Base-by-base conservation (phyloP, 106 monocot genomes). In the Cymbidium sinense region DNA sequence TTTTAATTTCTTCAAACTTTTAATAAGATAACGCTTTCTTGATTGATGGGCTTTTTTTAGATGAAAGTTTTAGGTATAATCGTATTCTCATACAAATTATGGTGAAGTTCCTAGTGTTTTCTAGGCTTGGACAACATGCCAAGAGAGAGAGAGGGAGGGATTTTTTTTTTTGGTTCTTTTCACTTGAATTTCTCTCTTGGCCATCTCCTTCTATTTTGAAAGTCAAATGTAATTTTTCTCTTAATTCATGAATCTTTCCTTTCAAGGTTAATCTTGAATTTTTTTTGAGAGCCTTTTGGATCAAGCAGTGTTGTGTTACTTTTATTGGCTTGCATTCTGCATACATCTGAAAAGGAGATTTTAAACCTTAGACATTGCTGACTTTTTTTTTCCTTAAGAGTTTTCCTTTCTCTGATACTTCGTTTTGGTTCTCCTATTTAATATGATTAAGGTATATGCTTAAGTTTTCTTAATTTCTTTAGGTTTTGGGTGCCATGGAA, bases 401-500 rank as follows among this genome's bases (percentile, higher is more conserved):
- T 58, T 23, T 58, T 67, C 10, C 67, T 4, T 25, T 67, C 17
- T 73, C 23, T 73, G 73, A 13, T 23, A 39, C 20, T 25, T 73
- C 8, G 2, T 70, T 5, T 36, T 71, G 4, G 20, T 36, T n/a
- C 34, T 71, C n/a, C 37, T 27, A 43, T 44, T 43, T 74, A 74
- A 47, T 74, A 18, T 55, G 31, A 12, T 27, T 28, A 27, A 12
- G 18, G 19, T 10, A 33, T 23, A 70, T 36, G 64, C 50, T 74
- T 70, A 44, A 31, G 11, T 58, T n/a, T 44, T 31, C 34, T 37
- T 15, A 41, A 37, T 25, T 37, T 10, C 64, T 13, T 55, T 31
- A 96, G 95, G 93, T 96, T 79, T 76, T 99, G 33, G 75, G 79
- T 64, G 92, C 95, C 15, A 85, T 93, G 79, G 90, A 84, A 77